Percentiles rank a stretch among this genome's conserved stretches.
Conservation (phyloP, 371 early-diverging fungal genomes). For the Batkoa obscura region DNA sequence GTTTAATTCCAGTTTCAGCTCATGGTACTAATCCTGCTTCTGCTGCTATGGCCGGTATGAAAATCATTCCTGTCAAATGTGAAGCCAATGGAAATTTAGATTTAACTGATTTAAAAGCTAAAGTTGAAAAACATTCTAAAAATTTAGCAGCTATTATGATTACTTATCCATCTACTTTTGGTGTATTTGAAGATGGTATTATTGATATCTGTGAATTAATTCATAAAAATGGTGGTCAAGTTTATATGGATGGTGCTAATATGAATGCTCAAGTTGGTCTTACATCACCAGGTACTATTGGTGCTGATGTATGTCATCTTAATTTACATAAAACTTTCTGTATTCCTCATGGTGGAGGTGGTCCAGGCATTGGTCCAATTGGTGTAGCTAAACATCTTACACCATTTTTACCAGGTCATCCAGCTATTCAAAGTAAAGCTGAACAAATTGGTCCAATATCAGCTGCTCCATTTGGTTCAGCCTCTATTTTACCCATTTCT, state of each 20-base stretch:
- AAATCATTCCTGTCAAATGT: conserved; percentile 84
- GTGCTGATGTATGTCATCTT: conserved; percentile 95
- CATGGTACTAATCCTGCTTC: conserved; percentile 98
- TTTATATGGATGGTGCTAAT: conserved; percentile 98
- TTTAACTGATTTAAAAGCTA: conserved; percentile 63
- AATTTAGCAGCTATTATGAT: conserved; percentile 87
- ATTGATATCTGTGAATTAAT: conserved; percentile 69
- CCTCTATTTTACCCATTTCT: conserved; percentile 85
- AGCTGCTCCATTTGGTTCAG: conserved; percentile 93
- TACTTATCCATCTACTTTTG: conserved; percentile 94
- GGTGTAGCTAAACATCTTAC: conserved; percentile 71
- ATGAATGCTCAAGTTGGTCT: conserved; percentile 95
- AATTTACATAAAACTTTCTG: conserved; percentile 97
- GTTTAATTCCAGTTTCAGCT: conserved; percentile 92
- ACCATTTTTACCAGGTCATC: conserved; percentile 87
- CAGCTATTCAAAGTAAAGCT: conserved; percentile 39
- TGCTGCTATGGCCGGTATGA: conserved; percentile 90
- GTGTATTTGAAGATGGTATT: conserved; percentile 86
- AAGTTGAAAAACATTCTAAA: conserved; percentile 67
- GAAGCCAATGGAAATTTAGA: conserved; percentile 78
- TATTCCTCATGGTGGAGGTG: conserved; percentile 97
- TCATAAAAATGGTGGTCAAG: conserved; percentile 82
- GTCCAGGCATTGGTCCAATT: conserved; percentile 95
- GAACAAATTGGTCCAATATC: conserved; percentile 78
- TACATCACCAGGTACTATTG: conserved; percentile 86